Percentiles rank a stretch among this genome's conserved stretches.
phyloP scores from a whole-genome alignment of 2,329 filamentous ascomycete species.

The Nannizzia gypsea region DNA sequence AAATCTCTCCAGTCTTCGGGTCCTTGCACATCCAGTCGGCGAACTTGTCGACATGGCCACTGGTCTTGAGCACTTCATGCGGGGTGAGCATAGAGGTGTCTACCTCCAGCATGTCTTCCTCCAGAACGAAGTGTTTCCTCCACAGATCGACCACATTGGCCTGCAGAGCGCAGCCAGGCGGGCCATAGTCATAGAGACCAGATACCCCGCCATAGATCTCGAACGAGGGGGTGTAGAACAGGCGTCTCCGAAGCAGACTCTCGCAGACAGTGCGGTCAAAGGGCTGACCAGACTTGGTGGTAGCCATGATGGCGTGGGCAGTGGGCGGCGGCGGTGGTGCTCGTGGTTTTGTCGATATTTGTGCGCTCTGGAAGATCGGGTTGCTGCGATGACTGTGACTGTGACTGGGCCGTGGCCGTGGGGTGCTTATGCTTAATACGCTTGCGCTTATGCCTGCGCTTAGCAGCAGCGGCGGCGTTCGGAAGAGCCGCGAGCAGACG shows the following conservation, averaged over 20 bases:
- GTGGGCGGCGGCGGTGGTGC: constrained; percentile 15
- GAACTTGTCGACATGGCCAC: constrained; percentile 94
- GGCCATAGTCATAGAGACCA: constrained; percentile 88
- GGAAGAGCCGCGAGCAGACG: background rate
- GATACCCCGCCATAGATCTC: constrained; percentile 87
- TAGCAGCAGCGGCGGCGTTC: too few relatives aligned
- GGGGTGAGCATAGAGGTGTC: constrained; percentile 92
- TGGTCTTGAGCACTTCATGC: constrained; percentile 85
- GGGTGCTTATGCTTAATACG: too few relatives aligned
- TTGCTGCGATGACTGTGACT: background rate
- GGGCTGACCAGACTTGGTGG: constrained; percentile 78
- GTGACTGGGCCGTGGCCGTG: background rate
- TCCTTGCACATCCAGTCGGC: constrained; percentile 99
- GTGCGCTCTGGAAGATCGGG: background rate
- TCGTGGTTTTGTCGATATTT: background rate
- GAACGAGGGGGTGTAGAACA: constrained; percentile 93
- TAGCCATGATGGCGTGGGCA: constrained; percentile 41
- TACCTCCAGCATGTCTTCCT: constrained; percentile 91
- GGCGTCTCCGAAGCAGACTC: constrained; percentile 69
- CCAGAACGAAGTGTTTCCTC: constrained; percentile 86
- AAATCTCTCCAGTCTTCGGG: constrained; percentile 91
- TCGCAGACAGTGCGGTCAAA: constrained; percentile 76
- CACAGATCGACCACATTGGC: constrained; percentile 79
- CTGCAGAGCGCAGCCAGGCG: constrained; percentile 74
- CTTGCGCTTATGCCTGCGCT: too few relatives aligned